Base-by-base conservation (phyloP, 2,329 filamentous ascomycete genomes). In the Penicillium expansum region DNA sequence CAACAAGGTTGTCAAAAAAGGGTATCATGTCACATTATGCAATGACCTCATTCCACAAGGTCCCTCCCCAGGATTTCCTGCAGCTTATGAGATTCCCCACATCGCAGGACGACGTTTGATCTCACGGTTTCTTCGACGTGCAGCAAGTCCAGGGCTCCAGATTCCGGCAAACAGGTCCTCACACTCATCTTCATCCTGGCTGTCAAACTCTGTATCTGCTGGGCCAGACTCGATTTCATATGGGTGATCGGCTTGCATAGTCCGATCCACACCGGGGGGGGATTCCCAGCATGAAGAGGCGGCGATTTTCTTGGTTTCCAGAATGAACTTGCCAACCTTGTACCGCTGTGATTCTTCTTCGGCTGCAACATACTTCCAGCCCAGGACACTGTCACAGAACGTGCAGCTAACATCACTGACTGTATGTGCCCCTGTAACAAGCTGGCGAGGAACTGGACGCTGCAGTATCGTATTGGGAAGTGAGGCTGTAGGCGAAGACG, bases 261-360 rank as follows among this genome's bases (percentile, higher is more conserved):
- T n/a, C 5, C 51, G 47, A n/a, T 59, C 44, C 13, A 54, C 30
- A 41, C 54, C 41, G 13, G 64, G 61, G 16, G 66, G 56, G 14
- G 69, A 67, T 58, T 85, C 83, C 84, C 85, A 87, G 20, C 72
- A 78, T 18, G 77, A 75, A 16, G 74, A 74, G 30, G 77, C 72
- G 24, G 77, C 78, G 9, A 85, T 80, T 52, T 80, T 74, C 69
- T 80, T 83, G 42, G 83, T 86, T 70, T 87, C 85, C 29, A 87
- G 70, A 29, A 87, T 87, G 61, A 83, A 87, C 67, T 86, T 87
- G n/a, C 85, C 85, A 2, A 87, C 82, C 66, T 87, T 87, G 66
- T 87, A 87, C 54, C 79, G 75, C 71, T 87, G 85, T 11, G 71
- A 75, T 57, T 86, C 83, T 61, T 87, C 83, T 57, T 84, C 83